Conservation (phyloP, 306 rosid genomes). For the Cicer cuneatum region DNA sequence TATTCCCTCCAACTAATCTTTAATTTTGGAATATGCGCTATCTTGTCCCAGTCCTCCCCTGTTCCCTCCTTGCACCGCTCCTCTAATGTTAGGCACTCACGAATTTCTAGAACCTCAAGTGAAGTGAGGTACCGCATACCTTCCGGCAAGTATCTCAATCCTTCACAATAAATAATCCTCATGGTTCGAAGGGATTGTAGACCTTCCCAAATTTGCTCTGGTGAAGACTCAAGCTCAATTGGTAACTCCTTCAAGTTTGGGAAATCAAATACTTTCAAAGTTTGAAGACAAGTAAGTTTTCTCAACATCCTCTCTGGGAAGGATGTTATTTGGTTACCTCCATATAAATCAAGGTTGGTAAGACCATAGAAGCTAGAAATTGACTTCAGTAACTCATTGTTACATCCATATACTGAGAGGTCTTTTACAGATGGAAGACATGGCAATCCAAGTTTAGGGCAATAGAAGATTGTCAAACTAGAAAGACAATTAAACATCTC, state of each 20-base stretch:
- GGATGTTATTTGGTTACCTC: background rate
- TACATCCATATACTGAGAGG: fast-evolving
- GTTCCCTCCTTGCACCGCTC: background rate
- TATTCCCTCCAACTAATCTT: background rate
- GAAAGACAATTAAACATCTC: constrained; percentile 16
- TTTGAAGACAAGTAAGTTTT: background rate
- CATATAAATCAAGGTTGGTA: background rate
- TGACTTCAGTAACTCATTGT: constrained; percentile 3
- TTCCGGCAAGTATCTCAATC: constrained; percentile 5
- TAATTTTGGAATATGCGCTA: background rate
- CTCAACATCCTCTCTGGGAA: constrained; percentile 12
- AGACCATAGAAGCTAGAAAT: background rate
- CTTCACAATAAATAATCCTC: fast-evolving
- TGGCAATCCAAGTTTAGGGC: constrained; percentile 8
- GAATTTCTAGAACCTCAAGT: background rate
- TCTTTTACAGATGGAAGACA: background rate
- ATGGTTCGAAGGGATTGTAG: background rate
- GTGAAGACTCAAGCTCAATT: background rate
- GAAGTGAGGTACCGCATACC: constrained; percentile 2
- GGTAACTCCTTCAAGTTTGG: constrained; percentile 13
- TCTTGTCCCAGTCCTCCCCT: background rate
- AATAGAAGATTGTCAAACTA: fast-evolving
- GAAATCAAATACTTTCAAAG: fast-evolving
- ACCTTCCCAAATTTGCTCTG: background rate
- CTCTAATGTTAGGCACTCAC: background rate